A percentile compares a stretch with the other conserved stretches of the same genome.
Conservation (phyloP, 129 eudicot genomes). For the Cynara cardunculus region DNA sequence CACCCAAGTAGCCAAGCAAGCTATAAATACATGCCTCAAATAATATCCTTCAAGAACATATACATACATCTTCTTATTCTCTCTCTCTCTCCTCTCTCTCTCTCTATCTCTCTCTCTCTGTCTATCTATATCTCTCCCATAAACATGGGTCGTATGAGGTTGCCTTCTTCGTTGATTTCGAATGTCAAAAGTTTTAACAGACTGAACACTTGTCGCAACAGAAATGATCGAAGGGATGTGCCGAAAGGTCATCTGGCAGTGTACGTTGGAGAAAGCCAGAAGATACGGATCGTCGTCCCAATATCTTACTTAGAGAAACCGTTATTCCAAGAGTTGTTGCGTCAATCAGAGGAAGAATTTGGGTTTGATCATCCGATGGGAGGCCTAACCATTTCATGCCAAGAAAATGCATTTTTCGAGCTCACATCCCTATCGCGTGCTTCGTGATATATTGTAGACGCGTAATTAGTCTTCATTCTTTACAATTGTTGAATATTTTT, state of each 20-base stretch:
- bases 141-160: constrained; percentile 12
- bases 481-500: background rate
- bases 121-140: no score
- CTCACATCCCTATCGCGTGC: background rate
- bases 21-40: background rate
- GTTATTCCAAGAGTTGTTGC: constrained; percentile 17
- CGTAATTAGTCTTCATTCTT: background rate
- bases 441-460: background rate
- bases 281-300: constrained; percentile 18
- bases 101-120: background rate
- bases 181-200: constrained; percentile 11
- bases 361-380: constrained; percentile 29
- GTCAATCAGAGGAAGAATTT: constrained; percentile 20
- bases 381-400: constrained; percentile 22
- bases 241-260: constrained; percentile 27
- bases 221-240: constrained; percentile 10
- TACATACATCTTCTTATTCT: background rate
- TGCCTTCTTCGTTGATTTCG: background rate
- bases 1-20: background rate
- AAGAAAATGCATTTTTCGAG: constrained; percentile 22
- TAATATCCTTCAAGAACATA: background rate
- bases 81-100: background rate
- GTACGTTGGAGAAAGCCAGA: constrained; percentile 18
- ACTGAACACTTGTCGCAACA: background rate
- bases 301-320: constrained; percentile 17